These are phyloP conservation scores for Hansenula anomala DNA, from an alignment of 1,139 yeast species.

Conservation along the genomic window DNA sequence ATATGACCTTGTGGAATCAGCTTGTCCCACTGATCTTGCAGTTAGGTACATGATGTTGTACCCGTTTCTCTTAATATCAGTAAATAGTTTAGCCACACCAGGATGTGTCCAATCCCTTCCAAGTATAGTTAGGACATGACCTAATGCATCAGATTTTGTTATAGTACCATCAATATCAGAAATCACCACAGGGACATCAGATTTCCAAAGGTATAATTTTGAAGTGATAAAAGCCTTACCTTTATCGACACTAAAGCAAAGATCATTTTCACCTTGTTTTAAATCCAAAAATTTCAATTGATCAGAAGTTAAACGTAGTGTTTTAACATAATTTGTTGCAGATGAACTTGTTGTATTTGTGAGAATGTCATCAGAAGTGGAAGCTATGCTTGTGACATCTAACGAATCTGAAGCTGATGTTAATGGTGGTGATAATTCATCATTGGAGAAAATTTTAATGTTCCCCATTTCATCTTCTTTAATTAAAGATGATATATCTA, in stretches of 20 bases:
- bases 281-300: constrained; percentile 74
- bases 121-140: constrained; percentile 88
- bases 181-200: constrained; percentile 83
- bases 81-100: constrained; percentile 89
- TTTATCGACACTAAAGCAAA: constrained; percentile 74
- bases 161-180: constrained; percentile 98
- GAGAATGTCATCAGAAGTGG: constrained; percentile 1
- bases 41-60: constrained; percentile 92
- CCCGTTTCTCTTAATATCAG: constrained; percentile 81
- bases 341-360: constrained; percentile 10
- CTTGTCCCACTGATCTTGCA: constrained; percentile 93
- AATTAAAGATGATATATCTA: constrained; percentile 44
- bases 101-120: constrained; percentile 99
- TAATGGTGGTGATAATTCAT: constrained; percentile 23
- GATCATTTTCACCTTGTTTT: constrained; percentile 72
- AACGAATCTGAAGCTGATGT: constrained; percentile 16
- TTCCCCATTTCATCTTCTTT: constrained; percentile 70
- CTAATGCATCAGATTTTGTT: constrained; percentile 95
- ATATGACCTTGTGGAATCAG: constrained; percentile 88
- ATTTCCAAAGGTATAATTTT: constrained; percentile 78
- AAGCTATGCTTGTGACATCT: constrained; percentile 1
- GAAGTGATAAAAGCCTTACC: constrained; percentile 77
- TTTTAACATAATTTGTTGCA: constrained; percentile 64
- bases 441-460: constrained; percentile 53
- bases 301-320: constrained; percentile 86